Evolutionary conservation across 345 rosid species (phyloP).

Genomic region (Kernera saxatilis): DNA sequence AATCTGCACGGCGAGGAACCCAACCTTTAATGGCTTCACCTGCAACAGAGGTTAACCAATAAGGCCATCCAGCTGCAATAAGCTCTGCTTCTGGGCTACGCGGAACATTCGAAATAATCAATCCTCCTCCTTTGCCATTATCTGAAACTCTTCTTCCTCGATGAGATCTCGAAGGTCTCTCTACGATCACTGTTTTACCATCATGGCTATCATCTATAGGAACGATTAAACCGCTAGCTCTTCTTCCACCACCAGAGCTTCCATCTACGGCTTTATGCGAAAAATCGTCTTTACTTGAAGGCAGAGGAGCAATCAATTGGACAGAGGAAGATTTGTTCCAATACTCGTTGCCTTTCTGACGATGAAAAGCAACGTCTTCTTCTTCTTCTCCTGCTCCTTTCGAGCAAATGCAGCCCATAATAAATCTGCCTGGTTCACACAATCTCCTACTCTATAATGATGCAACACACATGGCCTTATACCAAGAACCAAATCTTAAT

Average conservation of each 20-base stretch:
- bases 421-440: slow-evolving; percentile 3
- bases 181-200: slow-evolving; percentile 26
- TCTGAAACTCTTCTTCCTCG: slow-evolving; percentile 43
- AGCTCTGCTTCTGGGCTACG: slow-evolving; percentile 48
- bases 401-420: slow-evolving; percentile 93
- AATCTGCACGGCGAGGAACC: slow-evolving; percentile 70
- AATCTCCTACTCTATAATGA: slow-evolving; percentile 1
- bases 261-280: slow-evolving; percentile 15
- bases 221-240: slow-evolving; percentile 27
- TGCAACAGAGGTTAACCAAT: slow-evolving; percentile 81
- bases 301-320: slow-evolving; percentile 52
- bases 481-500: neutral
- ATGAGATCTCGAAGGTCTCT: slow-evolving; percentile 35
- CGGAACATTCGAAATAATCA: slow-evolving; percentile 33
- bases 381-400: slow-evolving; percentile 54
- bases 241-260: slow-evolving; percentile 26
- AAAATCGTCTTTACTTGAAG: slow-evolving; percentile 43
- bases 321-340: slow-evolving; percentile 40
- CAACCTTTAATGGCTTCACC: slow-evolving; percentile 82
- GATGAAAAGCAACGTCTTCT: slow-evolving; percentile 13
- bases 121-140: slow-evolving; percentile 22
- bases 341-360: slow-evolving; percentile 30
- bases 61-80: slow-evolving; percentile 77
- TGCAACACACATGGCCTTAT: slow-evolving; percentile 3
- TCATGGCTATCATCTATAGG: slow-evolving; percentile 32